phyloP scores from a whole-genome alignment of 1,284 basidiomycete genomes.

The Pisolithus thermaeus region DNA sequence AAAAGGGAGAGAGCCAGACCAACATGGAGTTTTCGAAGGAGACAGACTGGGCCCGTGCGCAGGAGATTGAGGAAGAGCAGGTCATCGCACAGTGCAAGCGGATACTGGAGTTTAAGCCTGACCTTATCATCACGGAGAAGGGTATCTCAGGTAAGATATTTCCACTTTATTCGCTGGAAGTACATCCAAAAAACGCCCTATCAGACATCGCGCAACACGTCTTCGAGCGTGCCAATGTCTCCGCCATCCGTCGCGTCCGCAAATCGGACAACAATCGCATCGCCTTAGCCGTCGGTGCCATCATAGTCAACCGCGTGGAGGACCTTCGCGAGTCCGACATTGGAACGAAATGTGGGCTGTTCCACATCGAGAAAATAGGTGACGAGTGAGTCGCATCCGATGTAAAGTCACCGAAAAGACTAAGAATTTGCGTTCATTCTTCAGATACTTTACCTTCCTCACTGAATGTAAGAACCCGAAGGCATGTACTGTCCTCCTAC shows the following conservation, averaged over 20 bases:
- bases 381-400: conserved; percentile 67
- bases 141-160: conserved; percentile 77
- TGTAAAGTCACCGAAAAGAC: not conserved
- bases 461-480: conserved; percentile 91
- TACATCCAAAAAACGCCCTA: not conserved
- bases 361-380: conserved; percentile 95
- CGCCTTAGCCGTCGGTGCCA: conserved; percentile 91
- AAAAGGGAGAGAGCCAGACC: conserved; percentile 98
- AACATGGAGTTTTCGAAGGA: conserved; percentile 98
- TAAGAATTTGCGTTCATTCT: conserved; percentile 22
- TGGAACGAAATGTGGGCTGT: conserved; percentile 90
- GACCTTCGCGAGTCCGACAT: conserved; percentile 91
- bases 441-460: conserved; percentile 95
- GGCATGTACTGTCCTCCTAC: conserved; percentile 98
- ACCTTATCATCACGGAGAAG: conserved; percentile 96
- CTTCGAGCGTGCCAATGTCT: conserved; percentile 85
- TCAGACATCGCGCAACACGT: conserved; percentile 92
- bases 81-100: conserved; percentile 86
- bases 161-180: not conserved
- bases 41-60: conserved; percentile 87
- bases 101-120: conserved; percentile 92
- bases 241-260: conserved; percentile 89
- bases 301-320: conserved; percentile 95
- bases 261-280: conserved; percentile 99
- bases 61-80: conserved; percentile 97